Evolutionary conservation across 2,329 filamentous ascomycete genomes (phyloP).

Genomic region (Pestalotiopsis sp.): DNA sequence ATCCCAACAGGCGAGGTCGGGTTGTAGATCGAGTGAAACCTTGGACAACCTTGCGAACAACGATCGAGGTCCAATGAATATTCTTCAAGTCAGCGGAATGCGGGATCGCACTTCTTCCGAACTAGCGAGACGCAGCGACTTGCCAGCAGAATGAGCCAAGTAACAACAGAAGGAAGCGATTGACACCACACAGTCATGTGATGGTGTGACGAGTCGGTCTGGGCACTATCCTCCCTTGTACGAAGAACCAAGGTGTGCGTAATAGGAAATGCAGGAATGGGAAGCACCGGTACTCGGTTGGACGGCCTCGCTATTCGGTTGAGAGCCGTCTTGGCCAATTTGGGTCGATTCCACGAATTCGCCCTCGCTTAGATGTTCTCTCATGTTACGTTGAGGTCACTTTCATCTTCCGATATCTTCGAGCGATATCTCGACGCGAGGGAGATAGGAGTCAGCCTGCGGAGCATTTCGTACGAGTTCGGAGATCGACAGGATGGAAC

Average conservation of each 20-base stretch:
- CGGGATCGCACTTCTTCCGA: not conserved
- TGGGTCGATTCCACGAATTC: not conserved
- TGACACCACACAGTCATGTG: not conserved
- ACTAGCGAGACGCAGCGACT: not conserved
- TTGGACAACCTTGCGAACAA: not conserved
- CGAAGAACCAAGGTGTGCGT: not conserved
- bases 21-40: not conserved
- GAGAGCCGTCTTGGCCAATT: not conserved
- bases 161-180: not conserved
- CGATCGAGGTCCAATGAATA: not conserved
- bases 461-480: constrained; percentile 1
- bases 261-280: not conserved
- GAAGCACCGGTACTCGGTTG: not conserved
- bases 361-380: not conserved
- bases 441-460: not conserved
- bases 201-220: not conserved
- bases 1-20: not conserved
- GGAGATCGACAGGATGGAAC: not conserved
- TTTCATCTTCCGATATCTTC: not conserved
- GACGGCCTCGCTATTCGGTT: not conserved
- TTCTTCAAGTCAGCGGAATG: not conserved
- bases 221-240: not conserved
- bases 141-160: not conserved
- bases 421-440: not conserved
- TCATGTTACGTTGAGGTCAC: not conserved